These are phyloP conservation scores for Thalassiosira profunda DNA, from an alignment of 108 stramenopile genomes.

Conservation along the genomic window DNA sequence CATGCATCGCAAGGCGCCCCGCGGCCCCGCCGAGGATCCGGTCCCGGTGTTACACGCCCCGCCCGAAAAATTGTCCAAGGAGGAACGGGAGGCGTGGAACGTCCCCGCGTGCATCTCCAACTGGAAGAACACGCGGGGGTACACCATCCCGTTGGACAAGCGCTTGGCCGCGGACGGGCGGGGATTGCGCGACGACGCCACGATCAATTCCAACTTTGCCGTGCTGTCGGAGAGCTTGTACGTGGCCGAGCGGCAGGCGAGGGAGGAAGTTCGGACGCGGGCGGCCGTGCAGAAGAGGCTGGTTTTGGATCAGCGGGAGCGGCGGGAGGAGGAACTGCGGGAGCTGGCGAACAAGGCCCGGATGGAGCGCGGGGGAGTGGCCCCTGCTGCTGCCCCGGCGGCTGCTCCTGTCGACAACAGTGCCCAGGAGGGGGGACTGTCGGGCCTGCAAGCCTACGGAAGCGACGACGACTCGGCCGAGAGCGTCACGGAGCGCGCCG, in stretches of 20 bases:
- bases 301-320: conserved; percentile 84
- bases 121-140: conserved; percentile 99
- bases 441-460: conserved; percentile 14
- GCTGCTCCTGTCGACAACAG: no score
- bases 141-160: conserved; percentile 99
- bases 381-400: no score
- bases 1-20: conserved; percentile 96
- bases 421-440: not conserved
- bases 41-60: conserved; percentile 93
- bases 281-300: conserved; percentile 92
- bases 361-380: conserved; percentile 65
- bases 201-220: conserved; percentile 97
- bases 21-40: conserved; percentile 92
- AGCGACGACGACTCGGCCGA: conserved; percentile 46
- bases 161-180: conserved; percentile 99
- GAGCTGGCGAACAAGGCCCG: conserved; percentile 94
- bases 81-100: conserved; percentile 97
- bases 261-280: conserved; percentile 94
- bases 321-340: conserved; percentile 93
- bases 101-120: conserved; percentile 98
- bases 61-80: conserved; percentile 80
- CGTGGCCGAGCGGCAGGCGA: conserved; percentile 96
- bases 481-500: conserved; percentile 21
- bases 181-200: conserved; percentile 87
- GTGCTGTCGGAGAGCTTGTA: conserved; percentile 94